Conservation (phyloP, 495 filamentous ascomycete genomes). For the Daldinia decipiens region DNA sequence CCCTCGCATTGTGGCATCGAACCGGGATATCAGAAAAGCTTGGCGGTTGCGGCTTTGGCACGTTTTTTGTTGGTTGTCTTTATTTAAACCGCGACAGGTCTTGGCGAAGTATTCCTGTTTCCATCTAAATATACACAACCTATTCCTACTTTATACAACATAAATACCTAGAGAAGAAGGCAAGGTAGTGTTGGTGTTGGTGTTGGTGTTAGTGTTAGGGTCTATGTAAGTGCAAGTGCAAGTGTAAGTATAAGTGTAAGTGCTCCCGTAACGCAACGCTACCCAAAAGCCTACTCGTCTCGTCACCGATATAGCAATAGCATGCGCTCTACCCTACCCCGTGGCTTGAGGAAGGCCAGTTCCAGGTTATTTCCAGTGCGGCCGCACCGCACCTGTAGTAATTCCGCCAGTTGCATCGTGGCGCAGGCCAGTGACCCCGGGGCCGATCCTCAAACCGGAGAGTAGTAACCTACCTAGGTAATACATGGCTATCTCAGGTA, state of each 20-base stretch:
- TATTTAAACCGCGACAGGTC: slow-evolving; percentile 39
- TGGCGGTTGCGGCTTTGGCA: slow-evolving; percentile 34
- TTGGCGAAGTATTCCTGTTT: slow-evolving; percentile 30
- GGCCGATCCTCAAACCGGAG: not conserved
- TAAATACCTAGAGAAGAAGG: not conserved
- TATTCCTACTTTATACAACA: not conserved
- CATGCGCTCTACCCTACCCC: not conserved
- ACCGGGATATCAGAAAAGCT: slow-evolving; percentile 19
- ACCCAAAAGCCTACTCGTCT: not conserved
- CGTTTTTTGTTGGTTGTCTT: slow-evolving; percentile 14
- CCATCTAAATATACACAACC: not conserved
- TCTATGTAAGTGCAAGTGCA: not conserved
- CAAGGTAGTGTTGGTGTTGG: not conserved
- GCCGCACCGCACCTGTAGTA: too few species aligned
- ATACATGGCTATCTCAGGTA: too few species aligned
- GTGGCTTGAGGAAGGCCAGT: not conserved
- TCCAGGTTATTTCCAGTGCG: not conserved
- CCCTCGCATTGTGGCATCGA: slow-evolving; percentile 1
- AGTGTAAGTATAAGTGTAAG: slow-evolving; percentile 3
- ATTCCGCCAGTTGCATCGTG: not conserved
- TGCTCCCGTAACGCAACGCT: not conserved
- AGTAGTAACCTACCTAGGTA: too few species aligned
- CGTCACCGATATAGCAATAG: not conserved
- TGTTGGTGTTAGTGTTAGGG: not conserved
- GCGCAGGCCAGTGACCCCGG: not conserved